Percentiles rank a stretch among this genome's conserved stretches.
Evolutionary conservation across 1,284 basidiomycete genomes (phyloP).

Genomic region (Mycena citricolor): DNA sequence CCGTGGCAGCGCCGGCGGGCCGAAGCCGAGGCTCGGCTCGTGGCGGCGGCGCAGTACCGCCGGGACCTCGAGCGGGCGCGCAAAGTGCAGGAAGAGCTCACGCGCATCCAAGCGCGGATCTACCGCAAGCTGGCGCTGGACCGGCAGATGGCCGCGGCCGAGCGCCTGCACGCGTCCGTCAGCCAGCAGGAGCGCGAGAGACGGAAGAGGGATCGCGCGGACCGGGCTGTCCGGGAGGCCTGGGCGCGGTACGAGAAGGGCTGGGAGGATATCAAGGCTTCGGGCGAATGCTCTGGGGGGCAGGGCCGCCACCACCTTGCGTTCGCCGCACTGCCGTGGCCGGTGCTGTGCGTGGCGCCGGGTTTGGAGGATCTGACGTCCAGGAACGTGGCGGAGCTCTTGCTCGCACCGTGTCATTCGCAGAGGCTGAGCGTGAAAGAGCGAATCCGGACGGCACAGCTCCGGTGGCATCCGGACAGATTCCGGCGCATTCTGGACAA

Average conservation of each 20-base stretch:
- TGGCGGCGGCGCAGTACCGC: constrained; percentile 42
- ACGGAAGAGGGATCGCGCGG: constrained; percentile 38
- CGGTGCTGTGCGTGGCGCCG: constrained; percentile 44
- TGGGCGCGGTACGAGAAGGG: constrained; percentile 62
- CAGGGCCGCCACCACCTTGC: too few relatives aligned
- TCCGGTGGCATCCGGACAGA: constrained; percentile 77
- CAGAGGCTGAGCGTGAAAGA: constrained; percentile 56
- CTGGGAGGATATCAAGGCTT: constrained; percentile 50
- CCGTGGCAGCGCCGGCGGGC: too few relatives aligned
- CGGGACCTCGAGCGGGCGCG: constrained; percentile 45
- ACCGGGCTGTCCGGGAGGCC: constrained; percentile 44
- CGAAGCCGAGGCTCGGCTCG: constrained; percentile 34
- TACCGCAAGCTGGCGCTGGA: constrained; percentile 48
- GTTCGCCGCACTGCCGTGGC: constrained; percentile 74
- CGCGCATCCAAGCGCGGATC: constrained; percentile 45
- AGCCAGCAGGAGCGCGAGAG: constrained; percentile 31
- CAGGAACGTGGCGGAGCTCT: constrained; percentile 50
- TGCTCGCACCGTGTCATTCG: constrained; percentile 65
- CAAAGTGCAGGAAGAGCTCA: constrained; percentile 47
- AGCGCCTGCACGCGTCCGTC: constrained; percentile 30
- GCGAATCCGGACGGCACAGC: constrained; percentile 59
- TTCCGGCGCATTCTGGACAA: constrained; percentile 57
- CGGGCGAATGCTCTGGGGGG: constrained; percentile 28
- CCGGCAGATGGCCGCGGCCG: constrained; percentile 40
- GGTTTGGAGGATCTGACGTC: constrained; percentile 49